Base-by-base conservation (phyloP, 345 rosid species). In the Orychophragmus violaceus region DNA sequence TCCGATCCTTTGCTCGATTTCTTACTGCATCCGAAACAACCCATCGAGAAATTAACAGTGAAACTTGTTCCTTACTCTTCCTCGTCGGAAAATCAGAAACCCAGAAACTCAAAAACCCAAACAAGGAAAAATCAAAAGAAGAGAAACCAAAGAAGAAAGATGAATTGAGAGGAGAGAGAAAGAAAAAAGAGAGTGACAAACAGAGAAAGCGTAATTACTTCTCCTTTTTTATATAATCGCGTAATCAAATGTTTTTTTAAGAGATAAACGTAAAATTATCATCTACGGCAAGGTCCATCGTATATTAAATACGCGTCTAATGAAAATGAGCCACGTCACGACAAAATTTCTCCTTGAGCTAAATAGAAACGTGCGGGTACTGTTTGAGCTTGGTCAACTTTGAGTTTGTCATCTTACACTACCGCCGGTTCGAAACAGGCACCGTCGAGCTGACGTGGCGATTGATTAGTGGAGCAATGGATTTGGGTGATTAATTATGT, bases 21-120 rank as follows among this genome's bases (percentile, higher is more conserved):
- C 64, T 83, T 75, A 57, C 77, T 9, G 67, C 81, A 76, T 45
- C 86, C 41, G 62, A 87, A 86, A 74, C 95, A 90, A 55, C 87
- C 89, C 97, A 90, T 87, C 51, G 22, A 64, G 27, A 37, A 62
- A 42, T 12, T 13, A 22, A 71, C 64, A 13, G 8, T 42, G 17
- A 12, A 53, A 19, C 52, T 11, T 3, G 37, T 11, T 24, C 35
- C 33, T n/a, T 44, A 45, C 33, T 37, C 27, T 27, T 36, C 51
- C 39, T 35, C 41, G 19, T 22, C n/a, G 50, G 18, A 8, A 32
- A 67, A 39, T 58, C 36, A 59, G 49, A 52, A 60, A 42, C 59
- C 39, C 52, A 25, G 36, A 64, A n/a, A n/a, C n/a, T 6, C 3
- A 35, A 3, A 59, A 59, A 36, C 65, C 64, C 70, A 13, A 63